Evolutionary conservation across 1,284 basidiomycete species (phyloP), one percentile per base, ranked within the genome.

Genomic region (Flammula alnicola): DNA sequence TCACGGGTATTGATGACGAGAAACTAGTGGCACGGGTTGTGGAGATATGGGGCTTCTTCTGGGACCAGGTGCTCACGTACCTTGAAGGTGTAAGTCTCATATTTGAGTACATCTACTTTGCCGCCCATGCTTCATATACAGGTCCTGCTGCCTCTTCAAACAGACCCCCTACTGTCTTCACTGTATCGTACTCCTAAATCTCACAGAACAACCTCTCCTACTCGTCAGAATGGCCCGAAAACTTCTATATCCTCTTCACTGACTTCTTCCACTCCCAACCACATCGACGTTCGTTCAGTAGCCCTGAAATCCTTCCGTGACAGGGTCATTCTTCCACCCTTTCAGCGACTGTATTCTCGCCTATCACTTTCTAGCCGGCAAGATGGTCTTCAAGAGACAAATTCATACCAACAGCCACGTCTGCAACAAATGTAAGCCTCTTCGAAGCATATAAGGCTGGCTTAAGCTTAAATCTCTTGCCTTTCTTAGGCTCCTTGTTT

Each of bases 31-130:
- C 76, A 1, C 79, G 91, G 7, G 77, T 96, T 8, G 91, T 93
- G 1, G 93, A 96, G 58, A 78, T 91, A 11, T 98, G 95, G 95
- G 82, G 80, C 5, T 95, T 96, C 74, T 98, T 97, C 73, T 97
- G 93, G 86, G 89, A 91, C 56, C 88, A 93, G 54, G 86, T 98
- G 16, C 73, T 98, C 1, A 93, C 95, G 1, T 95, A 94, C 64
- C 75, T 94, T 32, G 91, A 95, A 76, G 89, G 88, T 44, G 90
- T 91, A 61, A 63, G 84, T 76, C 12, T 50, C n/a, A 25, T 23
- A 5, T 19, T 38, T n/a, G 16, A n/a, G n/a, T n/a, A n/a, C 35
- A 32, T 25, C 37, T 26, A 35, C 22, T 11, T 20, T 23, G 9
- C 19, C 32, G 17, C 37, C 32, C 30, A 35, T 44, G 32, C 35